Evolutionary conservation across 257 asterid species (phyloP), one percentile per base, ranked within the genome.

Genomic region (Solanum virginianum): DNA sequence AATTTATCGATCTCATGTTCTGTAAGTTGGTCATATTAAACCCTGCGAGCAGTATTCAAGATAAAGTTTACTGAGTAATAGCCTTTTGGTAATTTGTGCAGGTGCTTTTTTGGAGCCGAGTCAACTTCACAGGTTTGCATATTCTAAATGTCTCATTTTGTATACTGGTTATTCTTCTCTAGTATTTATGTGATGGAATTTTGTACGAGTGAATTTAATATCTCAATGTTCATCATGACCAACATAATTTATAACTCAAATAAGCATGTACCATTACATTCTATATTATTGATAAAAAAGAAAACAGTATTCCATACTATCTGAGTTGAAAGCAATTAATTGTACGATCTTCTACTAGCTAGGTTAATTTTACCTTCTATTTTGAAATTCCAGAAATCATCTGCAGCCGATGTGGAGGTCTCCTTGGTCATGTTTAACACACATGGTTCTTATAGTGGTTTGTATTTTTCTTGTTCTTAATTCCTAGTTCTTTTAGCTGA

Each of bases 401-500:
- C 94, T 43, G 84, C 91, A 81, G 55, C 91, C 66, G 89, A 84
- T 79, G 91, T 87, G 83, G 95, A 89, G 89, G 85, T 94, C 77
- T 89, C 96, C 70, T 88, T 95, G 89, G 94, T 95, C 85, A 87
- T 90, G 95, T 95, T 93, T 90, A 89, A 92, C 80, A 83, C 93
- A 49, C 97, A 91, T 86, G 98, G 97, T 81, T 87, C 93, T 84
- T 92, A 90, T 81, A 91, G 95, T 89, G 91, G 98, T 95, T 85
- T 26, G 97, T 90, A 69, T 24, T 77, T 53, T 26, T 53, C 82
- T 53, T 53, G 47, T 53, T 79, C 65, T 51, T 17, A 53, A 79
- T 51, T 54, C 43, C 49, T 79, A 54, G 62, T 22, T 49, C 11
- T 75, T 22, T 75, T 75, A 2, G 65, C 82, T 79, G 47, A 16